Evolutionary conservation across 2,329 filamentous ascomycete species (phyloP).

Genomic region (Fusarium buxicola): DNA sequence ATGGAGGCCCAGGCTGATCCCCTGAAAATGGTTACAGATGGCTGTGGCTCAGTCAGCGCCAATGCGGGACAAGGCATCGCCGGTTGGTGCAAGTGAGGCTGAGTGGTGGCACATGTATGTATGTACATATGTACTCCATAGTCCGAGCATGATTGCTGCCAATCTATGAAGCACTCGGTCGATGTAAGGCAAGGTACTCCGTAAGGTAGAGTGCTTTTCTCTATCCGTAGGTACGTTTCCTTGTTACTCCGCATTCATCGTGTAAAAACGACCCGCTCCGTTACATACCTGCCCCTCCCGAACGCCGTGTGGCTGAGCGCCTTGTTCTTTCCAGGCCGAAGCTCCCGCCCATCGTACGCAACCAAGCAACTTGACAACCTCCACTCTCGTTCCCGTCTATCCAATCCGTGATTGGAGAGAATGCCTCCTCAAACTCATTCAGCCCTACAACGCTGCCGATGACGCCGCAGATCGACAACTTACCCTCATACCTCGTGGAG

Average conservation of each 20-base stretch:
- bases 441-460: constrained; percentile 24
- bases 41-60: constrained; percentile 3
- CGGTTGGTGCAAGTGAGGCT: neutral
- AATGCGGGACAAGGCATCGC: neutral
- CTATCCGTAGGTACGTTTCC: too few species aligned
- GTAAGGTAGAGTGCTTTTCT: too few species aligned
- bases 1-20: neutral
- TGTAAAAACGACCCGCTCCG: neutral
- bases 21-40: neutral
- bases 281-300: neutral
- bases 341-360: constrained; percentile 1
- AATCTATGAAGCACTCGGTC: neutral
- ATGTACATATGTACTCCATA: too few species aligned
- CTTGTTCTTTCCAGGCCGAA: neutral
- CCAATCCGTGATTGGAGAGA: constrained; percentile 11
- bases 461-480: neutral
- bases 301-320: constrained; percentile 12
- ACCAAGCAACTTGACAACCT: neutral
- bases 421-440: constrained; percentile 23
- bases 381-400: constrained; percentile 3
- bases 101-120: neutral
- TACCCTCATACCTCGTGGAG: neutral
- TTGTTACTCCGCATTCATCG: neutral
- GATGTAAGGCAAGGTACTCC: too few species aligned
- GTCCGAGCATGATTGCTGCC: neutral